Evolutionary conservation across 2,329 filamentous ascomycete genomes (phyloP), one percentile per base, ranked within the genome.

Genomic region (Arthroderma sp.): DNA sequence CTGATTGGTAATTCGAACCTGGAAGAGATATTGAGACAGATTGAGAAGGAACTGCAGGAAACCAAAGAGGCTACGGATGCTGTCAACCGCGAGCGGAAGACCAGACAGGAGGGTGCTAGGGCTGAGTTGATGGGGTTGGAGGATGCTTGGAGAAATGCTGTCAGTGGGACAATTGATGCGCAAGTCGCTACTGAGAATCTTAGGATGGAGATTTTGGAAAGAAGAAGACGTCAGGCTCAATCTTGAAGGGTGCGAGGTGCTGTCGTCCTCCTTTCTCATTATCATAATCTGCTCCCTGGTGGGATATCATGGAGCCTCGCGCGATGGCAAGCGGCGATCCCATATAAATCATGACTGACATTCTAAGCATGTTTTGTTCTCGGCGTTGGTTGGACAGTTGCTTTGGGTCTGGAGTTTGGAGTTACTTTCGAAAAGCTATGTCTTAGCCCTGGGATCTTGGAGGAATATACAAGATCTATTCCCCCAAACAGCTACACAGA

Each of bases 171-270:
- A 39, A 67, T 96, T 34, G 87, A 95, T 74, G 84, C 85, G 0
- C 85, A 95, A 69, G 73, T 89, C 44, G 91, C 87, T 0, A 81
- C 81, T 6, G 85, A 94, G 64, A 73, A 71, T 40, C 56, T 95
- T 55, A 72, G 78, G 57, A 67, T 69, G 53, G 74, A 84, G 63
- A 76, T 86, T 42, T 58, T 86, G 48, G 77, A 81, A 54, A 72
- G 73, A 59, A 72, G 80, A 49, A 59, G 63, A 36, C 58, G 62
- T 46, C 49, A 57, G 39, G 61, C 62, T 27, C 60, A 43, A 8
- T 11, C 41, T 28, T 44, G 39, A 33, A 32, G 22, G 28, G 5
- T 10, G 11, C 5, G 6, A 22, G 3, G 15, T 22, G 15, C 15
- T 22, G 15, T 22, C 15, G 15, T 22, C 15, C 3, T 22, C 15